A percentile compares a stretch with the other conserved stretches of the same genome.
Evolutionary conservation across 371 early-diverging fungal genomes (phyloP).

Genomic region (Batkoa obscura): DNA sequence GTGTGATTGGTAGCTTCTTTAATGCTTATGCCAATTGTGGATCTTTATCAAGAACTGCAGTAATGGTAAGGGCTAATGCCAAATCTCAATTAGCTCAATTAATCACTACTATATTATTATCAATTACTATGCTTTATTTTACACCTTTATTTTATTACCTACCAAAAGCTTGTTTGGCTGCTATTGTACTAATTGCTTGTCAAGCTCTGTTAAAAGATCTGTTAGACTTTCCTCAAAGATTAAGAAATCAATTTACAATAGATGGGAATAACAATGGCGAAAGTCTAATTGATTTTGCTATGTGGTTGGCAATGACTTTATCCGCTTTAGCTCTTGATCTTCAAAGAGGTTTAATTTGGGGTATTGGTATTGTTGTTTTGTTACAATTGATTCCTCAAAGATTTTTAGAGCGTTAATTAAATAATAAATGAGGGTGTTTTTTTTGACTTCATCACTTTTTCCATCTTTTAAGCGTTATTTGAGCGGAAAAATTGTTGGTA

Average conservation of each 20-base stretch:
- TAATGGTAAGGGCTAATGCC: conserved; percentile 76
- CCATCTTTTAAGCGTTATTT: no score
- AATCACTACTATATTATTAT: conserved; percentile 49
- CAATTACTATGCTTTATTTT: conserved; percentile 54
- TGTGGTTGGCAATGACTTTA: not conserved
- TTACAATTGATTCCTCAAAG: no score
- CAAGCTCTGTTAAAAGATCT: conserved; percentile 41
- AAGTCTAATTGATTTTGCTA: not conserved
- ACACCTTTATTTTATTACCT: conserved; percentile 68
- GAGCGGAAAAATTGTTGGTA: no score
- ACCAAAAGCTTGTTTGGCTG: conserved; percentile 64
- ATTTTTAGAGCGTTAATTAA: no score
- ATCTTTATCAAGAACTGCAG: conserved; percentile 69
- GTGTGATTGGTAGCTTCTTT: conserved; percentile 59
- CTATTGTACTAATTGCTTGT: conserved; percentile 76
- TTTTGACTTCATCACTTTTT: no score
- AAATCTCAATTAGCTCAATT: conserved; percentile 74
- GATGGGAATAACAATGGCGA: not conserved
- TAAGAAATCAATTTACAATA: not conserved
- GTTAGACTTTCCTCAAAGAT: not conserved
- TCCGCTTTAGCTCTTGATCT: not conserved
- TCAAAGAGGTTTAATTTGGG: not conserved
- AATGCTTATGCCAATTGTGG: conserved; percentile 80
- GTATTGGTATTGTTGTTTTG: no score
- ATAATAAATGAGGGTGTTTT: no score